These are phyloP conservation scores for Apiotrichum brassicae DNA, from an alignment of 1,284 basidiomycete genomes.

Conservation along the genomic window DNA sequence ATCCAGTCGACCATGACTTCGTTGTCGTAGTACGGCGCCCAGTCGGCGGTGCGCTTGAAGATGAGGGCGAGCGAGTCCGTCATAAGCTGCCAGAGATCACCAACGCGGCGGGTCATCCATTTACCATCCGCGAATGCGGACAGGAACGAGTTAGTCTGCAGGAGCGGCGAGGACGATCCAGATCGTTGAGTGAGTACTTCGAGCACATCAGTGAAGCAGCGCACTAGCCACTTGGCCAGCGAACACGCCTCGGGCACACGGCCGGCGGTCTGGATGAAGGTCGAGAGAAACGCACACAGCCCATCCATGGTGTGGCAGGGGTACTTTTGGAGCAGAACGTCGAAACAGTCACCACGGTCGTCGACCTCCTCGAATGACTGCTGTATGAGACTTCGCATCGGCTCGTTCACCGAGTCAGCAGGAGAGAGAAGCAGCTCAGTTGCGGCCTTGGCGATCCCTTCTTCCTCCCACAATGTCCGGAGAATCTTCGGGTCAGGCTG, in stretches of 20 bases:
- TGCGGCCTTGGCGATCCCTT: constrained; percentile 52
- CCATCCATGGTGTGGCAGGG: constrained; percentile 63
- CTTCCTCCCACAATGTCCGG: constrained; percentile 53
- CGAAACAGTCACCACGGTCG: constrained; percentile 75
- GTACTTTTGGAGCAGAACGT: constrained; percentile 61
- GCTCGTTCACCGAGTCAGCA: constrained; percentile 61
- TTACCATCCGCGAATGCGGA: constrained; percentile 22
- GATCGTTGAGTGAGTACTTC: constrained; percentile 71
- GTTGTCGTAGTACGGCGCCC: constrained; percentile 72
- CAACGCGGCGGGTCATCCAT: constrained; percentile 53
- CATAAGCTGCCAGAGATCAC: constrained; percentile 77
- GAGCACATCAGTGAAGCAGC: constrained; percentile 83
- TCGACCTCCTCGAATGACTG: constrained; percentile 82
- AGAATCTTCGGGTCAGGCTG: constrained; percentile 51
- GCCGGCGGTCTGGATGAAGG: constrained; percentile 59
- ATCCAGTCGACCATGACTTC: constrained; percentile 90
- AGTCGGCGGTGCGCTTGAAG: constrained; percentile 71
- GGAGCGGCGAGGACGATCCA: constrained; percentile 42
- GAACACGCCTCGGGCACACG: constrained; percentile 74
- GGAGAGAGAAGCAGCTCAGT: constrained; percentile 73
- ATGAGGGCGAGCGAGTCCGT: constrained; percentile 70
- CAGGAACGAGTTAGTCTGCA: constrained; percentile 50
- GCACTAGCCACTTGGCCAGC: constrained; percentile 76
- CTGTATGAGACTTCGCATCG: constrained; percentile 67
- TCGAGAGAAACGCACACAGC: constrained; percentile 59